Conservation (phyloP, 2,329 filamentous ascomycete genomes). For the Pseudocercospora fuligena region DNA sequence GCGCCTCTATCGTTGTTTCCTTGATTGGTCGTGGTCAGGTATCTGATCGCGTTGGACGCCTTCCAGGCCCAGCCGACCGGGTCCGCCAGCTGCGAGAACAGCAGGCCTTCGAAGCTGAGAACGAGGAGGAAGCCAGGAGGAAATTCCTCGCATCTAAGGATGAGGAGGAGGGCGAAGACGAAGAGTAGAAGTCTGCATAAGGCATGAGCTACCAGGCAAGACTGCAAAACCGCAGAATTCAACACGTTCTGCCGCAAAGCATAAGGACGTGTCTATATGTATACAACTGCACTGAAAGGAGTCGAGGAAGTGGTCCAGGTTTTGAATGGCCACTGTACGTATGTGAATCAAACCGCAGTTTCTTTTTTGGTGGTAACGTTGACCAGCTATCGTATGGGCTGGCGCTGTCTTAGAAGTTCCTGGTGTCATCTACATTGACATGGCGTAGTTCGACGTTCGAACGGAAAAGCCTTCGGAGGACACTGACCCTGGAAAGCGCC, state of each 20-base stretch:
- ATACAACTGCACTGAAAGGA: neutral
- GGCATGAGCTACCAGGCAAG: neutral
- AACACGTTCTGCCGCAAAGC: neutral
- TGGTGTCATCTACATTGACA: neutral
- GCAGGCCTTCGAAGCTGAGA: conserved; percentile 35
- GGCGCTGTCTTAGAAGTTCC: neutral
- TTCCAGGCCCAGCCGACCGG: conserved; percentile 52
- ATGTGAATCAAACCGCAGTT: conserved; percentile 2
- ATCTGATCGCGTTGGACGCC: conserved; percentile 57
- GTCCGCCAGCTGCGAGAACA: conserved; percentile 54
- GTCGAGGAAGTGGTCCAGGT: neutral
- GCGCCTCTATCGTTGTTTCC: conserved; percentile 77
- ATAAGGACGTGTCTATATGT: neutral
- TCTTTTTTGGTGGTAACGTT: neutral
- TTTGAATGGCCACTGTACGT: neutral
- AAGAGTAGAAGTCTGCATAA: conserved; percentile 25
- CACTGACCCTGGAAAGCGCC: neutral
- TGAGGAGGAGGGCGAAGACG: conserved; percentile 39
- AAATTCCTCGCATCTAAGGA: conserved; percentile 36
- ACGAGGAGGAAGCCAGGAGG: conserved; percentile 41
- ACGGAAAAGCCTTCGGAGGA: neutral
- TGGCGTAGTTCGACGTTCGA: neutral
- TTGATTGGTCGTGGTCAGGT: conserved; percentile 84
- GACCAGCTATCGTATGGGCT: neutral
- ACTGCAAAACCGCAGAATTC: neutral